Percentiles rank a stretch among this genome's conserved stretches.
phyloP scores from a whole-genome alignment of 352 stramenopile genomes.

The Proteromonas lacertae region DNA sequence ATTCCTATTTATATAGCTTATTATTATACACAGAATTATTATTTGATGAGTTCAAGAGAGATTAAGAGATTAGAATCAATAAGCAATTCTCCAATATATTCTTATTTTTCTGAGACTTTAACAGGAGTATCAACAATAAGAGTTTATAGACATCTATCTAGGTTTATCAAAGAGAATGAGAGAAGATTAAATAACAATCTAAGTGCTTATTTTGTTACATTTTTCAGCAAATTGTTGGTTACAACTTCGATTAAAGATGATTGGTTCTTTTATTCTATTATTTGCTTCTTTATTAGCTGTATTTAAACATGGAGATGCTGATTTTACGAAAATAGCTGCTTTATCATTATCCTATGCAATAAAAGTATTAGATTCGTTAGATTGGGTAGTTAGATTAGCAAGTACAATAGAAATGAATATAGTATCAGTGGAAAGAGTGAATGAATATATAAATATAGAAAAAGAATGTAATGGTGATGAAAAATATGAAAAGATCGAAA shows the following conservation, averaged over 20 bases:
- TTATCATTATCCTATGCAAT: too few relatives aligned
- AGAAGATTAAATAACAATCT: conserved; percentile 23
- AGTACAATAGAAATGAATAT: background rate
- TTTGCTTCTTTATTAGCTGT: conserved; percentile 1
- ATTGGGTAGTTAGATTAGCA: background rate
- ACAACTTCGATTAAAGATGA: conserved; percentile 17
- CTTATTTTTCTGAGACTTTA: too few relatives aligned
- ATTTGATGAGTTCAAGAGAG: too few relatives aligned
- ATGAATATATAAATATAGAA: too few relatives aligned
- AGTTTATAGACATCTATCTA: conserved; percentile 20
- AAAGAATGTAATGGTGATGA: too few relatives aligned
- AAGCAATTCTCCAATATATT: too few relatives aligned
- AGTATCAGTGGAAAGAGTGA: background rate
- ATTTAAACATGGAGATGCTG: too few relatives aligned
- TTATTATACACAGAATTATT: conserved; percentile 39
- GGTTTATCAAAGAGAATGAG: conserved; percentile 21
- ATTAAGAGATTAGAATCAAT: too few relatives aligned
- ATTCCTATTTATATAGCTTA: too few relatives aligned
- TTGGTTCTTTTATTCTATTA: background rate
- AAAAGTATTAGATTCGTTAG: too few relatives aligned
- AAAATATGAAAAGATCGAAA: too few relatives aligned
- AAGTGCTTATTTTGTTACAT: conserved; percentile 17
- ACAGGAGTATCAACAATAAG: conserved; percentile 54
- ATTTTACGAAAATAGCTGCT: too few relatives aligned
- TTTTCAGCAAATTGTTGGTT: conserved; percentile 23